phyloP scores from a whole-genome alignment of 164 flowering plant species.

The Aristolochia contorta region DNA sequence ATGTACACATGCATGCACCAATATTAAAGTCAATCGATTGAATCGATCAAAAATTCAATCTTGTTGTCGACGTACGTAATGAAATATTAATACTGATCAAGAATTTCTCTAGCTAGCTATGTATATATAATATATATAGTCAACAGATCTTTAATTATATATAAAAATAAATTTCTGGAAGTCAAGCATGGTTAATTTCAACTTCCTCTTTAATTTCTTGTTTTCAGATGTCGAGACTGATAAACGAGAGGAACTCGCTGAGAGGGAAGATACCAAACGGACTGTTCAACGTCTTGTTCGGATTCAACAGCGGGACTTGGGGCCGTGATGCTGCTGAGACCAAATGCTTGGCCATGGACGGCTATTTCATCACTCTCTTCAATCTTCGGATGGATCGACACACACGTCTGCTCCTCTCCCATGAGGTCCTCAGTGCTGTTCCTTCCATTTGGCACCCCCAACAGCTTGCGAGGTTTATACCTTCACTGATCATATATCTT shows the following conservation, averaged over 20 bases:
- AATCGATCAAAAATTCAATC: too few species aligned
- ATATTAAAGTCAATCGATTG: too few species aligned
- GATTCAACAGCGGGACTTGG: conserved; percentile 65
- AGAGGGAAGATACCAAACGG: conserved; percentile 79
- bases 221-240: conserved; percentile 63
- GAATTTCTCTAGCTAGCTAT: too few species aligned
- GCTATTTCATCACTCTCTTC: conserved; percentile 45
- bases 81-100: too few species aligned
- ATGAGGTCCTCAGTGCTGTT: conserved; percentile 55
- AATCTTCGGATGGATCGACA: conserved; percentile 46
- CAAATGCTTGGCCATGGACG: conserved; percentile 58
- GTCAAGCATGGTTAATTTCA: too few species aligned
- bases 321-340: conserved; percentile 52
- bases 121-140: too few species aligned
- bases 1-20: too few species aligned
- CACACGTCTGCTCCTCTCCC: conserved; percentile 46
- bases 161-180: too few species aligned
- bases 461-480: conserved; percentile 70
- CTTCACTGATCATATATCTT: too few species aligned
- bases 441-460: conserved; percentile 74
- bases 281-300: conserved; percentile 58
- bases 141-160: too few species aligned
- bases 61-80: too few species aligned
- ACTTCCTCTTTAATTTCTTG: too few species aligned
- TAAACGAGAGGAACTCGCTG: conserved; percentile 42